Conservation (phyloP, 345 rosid genomes). For the Eucalyptus pauciflora region DNA sequence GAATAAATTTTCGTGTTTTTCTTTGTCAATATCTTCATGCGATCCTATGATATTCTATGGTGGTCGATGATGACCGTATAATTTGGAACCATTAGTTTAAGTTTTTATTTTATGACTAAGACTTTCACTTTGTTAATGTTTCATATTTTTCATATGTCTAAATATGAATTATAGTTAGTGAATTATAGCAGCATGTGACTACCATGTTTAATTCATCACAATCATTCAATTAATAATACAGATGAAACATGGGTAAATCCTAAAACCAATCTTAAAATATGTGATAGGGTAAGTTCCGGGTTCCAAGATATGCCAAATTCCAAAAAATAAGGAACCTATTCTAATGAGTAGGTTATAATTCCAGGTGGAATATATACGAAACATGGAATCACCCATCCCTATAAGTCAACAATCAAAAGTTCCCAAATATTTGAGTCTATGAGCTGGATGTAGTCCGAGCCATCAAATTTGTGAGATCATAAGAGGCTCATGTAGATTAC, state of each 20-base stretch:
- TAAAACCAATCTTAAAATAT: neutral
- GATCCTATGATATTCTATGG: fast-evolving
- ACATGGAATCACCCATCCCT: too few relatives aligned
- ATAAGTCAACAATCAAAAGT: neutral
- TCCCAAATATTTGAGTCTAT: neutral
- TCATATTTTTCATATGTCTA: too few relatives aligned
- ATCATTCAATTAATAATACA: too few relatives aligned
- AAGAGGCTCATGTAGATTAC: neutral
- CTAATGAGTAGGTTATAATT: too few relatives aligned
- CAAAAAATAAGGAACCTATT: neutral
- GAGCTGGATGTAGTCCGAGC: neutral
- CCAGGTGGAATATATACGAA: fast-evolving
- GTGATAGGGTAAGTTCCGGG: fast-evolving
- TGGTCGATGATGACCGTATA: fast-evolving
- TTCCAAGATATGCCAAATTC: neutral
- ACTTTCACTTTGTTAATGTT: too few relatives aligned
- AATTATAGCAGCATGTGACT: too few relatives aligned
- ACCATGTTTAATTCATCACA: too few relatives aligned
- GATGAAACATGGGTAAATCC: fast-evolving
- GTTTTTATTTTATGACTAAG: too few relatives aligned
- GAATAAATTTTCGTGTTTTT: neutral
- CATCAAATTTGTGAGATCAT: neutral
- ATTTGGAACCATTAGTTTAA: neutral
- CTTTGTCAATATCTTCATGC: fast-evolving
- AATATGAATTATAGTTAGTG: too few relatives aligned